Conservation (phyloP, 1,139 yeast genomes). For the Geotrichum citri-aurantii region DNA sequence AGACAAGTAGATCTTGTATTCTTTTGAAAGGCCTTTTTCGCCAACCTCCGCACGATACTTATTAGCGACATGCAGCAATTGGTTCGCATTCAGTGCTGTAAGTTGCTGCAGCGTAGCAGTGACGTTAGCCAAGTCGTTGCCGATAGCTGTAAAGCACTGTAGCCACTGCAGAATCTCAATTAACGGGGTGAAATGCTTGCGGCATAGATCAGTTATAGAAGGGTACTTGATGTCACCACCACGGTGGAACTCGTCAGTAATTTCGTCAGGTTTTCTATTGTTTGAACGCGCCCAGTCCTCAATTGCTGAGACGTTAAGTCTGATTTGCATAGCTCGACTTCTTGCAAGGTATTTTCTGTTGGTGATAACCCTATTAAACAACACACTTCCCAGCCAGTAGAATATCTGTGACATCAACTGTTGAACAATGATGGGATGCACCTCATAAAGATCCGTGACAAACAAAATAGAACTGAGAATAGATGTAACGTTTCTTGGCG, state of each 20-base stretch:
- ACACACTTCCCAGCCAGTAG: slow-evolving; percentile 64
- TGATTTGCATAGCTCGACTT: slow-evolving; percentile 79
- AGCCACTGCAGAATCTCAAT: slow-evolving; percentile 84
- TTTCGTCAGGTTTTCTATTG: slow-evolving; percentile 48
- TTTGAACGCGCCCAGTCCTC: slow-evolving; percentile 93
- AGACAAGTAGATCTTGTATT: slow-evolving; percentile 34
- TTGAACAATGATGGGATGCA: slow-evolving; percentile 66
- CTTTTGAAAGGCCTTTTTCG: slow-evolving; percentile 47
- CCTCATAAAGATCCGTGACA: slow-evolving; percentile 74
- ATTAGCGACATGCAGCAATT: slow-evolving; percentile 63
- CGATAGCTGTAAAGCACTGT: slow-evolving; percentile 71
- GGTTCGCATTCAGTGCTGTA: slow-evolving; percentile 56
- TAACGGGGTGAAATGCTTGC: slow-evolving; percentile 62
- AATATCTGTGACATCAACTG: slow-evolving; percentile 76
- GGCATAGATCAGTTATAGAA: slow-evolving; percentile 47
- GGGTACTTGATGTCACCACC: slow-evolving; percentile 29
- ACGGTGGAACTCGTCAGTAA: slow-evolving; percentile 33
- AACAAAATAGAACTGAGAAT: slow-evolving; percentile 84
- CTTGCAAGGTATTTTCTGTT: slow-evolving; percentile 68
- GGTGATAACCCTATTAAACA: slow-evolving; percentile 68
- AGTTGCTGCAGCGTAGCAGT: slow-evolving; percentile 44
- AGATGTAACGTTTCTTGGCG: slow-evolving; percentile 81
- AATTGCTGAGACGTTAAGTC: slow-evolving; percentile 75
- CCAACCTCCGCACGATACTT: slow-evolving; percentile 80
- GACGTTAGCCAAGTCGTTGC: slow-evolving; percentile 53